Base-by-base conservation (phyloP, 2,329 filamentous ascomycete genomes). In the Cytospora leucostoma region DNA sequence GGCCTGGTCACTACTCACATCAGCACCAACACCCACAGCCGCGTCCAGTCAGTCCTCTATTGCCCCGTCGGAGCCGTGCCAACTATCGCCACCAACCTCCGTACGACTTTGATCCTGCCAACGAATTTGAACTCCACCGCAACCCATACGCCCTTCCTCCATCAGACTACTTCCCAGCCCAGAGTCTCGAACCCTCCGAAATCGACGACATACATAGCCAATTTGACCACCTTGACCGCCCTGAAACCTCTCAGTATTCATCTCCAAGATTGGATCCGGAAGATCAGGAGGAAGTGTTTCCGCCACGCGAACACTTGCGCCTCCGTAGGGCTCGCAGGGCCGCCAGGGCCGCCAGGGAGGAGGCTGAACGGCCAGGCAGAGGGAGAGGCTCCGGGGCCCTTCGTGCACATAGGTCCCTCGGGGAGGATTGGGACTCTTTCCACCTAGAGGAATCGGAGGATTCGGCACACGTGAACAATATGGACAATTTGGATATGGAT, bases 401-500 rank as follows among this genome's bases (percentile, higher is more conserved):
- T 47, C 44, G n/a, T n/a, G 7, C n/a, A 19, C 44, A 12, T 8
- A 47, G n/a, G 19, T n/a, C 17, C 8, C 40, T 7, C 0, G 19
- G 19, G 7, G 44, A 47, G 21, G 8, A 21, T 21, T 47, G 44
- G 44, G n/a, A 21, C n/a, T 17, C 44, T 27, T 27, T 27, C 19
- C 13, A 50, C 11, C 13, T 2, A 7, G 33, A 19, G 35, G 37
- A 34, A 6, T 32, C 49, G 21, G 62, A 61, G 35, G 58, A 58
- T 8, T 19, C n/a, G 38, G 37, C 32, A 8, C 32, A 32, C 3
- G 40, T 50, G 33, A 54, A 44, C 17, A 47, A 50, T 21, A 61
- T 64, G 64, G 61, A 44, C 12, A 47, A 50, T 21, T 58, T 64
- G 61, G 61, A 65, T 27, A 12, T 47, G 11, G 64, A 65, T 5